A percentile compares a stretch with the other conserved stretches of the same genome.
These are phyloP conservation scores for Spironucleus salmonicida DNA, from an alignment of 208 protist species.

Conservation along the genomic window DNA sequence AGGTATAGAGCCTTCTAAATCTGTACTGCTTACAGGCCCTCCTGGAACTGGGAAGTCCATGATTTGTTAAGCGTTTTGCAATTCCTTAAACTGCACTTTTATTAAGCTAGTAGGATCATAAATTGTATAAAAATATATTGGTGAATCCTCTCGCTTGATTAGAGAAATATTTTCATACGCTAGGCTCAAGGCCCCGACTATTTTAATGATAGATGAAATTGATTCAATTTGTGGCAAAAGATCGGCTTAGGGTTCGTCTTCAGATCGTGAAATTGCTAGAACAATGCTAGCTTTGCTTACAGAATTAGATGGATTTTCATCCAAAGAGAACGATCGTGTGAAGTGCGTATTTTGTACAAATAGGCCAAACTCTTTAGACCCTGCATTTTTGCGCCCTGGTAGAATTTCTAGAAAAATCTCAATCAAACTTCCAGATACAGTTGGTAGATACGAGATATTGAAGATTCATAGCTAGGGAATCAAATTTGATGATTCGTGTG, in stretches of 20 bases:
- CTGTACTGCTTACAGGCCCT: slow-evolving; percentile 33
- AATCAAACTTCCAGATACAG: slow-evolving; percentile 34
- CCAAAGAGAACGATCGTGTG: slow-evolving; percentile 1
- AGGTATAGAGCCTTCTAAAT: slow-evolving; percentile 28
- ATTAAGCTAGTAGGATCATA: slow-evolving; percentile 95
- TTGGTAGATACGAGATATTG: slow-evolving; percentile 33
- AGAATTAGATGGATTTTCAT: slow-evolving; percentile 37
- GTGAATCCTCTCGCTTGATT: slow-evolving; percentile 95
- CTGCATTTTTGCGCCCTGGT: slow-evolving; percentile 28
- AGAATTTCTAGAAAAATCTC: slow-evolving; percentile 31
- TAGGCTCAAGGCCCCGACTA: slow-evolving; percentile 77
- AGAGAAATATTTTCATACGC: slow-evolving; percentile 97
- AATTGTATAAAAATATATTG: slow-evolving; percentile 87
- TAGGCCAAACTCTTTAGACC: slow-evolving; percentile 33
- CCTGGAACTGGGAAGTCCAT: slow-evolving; percentile 58
- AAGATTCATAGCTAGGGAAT: slow-evolving; percentile 35
- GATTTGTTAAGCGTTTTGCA: slow-evolving; percentile 89
- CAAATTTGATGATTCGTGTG: not conserved
- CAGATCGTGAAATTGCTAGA: slow-evolving; percentile 33
- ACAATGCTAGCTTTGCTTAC: slow-evolving; percentile 39
- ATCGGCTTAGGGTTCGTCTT: not conserved
- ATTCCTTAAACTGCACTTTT: slow-evolving; percentile 90
- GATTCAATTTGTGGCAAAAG: slow-evolving; percentile 36
- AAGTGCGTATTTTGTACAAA: slow-evolving; percentile 38
- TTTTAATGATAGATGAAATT: slow-evolving; percentile 44